These are phyloP conservation scores for Fusarium napiforme DNA, from an alignment of 2,329 filamentous ascomycete species.

Conservation along the genomic window DNA sequence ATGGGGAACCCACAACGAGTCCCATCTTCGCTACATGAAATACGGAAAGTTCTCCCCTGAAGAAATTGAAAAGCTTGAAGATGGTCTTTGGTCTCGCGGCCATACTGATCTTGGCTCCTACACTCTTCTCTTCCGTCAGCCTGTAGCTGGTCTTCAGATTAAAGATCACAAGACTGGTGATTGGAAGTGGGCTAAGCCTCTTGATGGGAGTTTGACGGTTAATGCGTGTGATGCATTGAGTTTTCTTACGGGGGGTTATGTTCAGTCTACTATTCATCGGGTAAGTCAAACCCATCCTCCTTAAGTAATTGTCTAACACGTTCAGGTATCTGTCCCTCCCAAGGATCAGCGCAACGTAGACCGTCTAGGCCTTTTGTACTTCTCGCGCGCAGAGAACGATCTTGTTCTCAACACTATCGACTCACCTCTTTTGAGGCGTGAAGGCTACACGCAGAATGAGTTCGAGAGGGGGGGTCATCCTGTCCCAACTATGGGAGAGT, in stretches of 20 bases:
- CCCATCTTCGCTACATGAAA: constrained; percentile 72
- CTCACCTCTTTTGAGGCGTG: constrained; percentile 51
- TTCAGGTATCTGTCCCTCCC: constrained; percentile 49
- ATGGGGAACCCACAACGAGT: constrained; percentile 68
- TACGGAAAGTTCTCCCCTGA: constrained; percentile 62
- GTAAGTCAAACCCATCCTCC: constrained; percentile 17
- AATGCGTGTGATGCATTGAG: constrained; percentile 62
- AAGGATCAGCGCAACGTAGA: constrained; percentile 57
- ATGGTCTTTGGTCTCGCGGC: constrained; percentile 57
- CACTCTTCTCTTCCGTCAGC: constrained; percentile 68
- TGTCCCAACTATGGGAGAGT: constrained; percentile 52
- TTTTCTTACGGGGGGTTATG: constrained; percentile 59
- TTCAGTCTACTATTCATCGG: constrained; percentile 56
- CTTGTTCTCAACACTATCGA: constrained; percentile 52
- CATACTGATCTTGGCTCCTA: constrained; percentile 68
- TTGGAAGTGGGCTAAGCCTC: constrained; percentile 63
- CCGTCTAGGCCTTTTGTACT: constrained; percentile 62
- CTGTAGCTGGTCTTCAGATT: constrained; percentile 67
- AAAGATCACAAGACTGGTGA: constrained; percentile 56
- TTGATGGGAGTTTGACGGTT: constrained; percentile 62
- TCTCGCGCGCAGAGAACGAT: constrained; percentile 58
- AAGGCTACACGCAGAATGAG: constrained; percentile 51
- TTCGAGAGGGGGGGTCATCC: constrained; percentile 49
- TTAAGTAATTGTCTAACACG: too few species aligned
- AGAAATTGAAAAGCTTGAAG: constrained; percentile 57